Percentiles rank a stretch among this genome's conserved stretches.
phyloP scores from a whole-genome alignment of 1,139 yeast species.

The Spathaspora jeffriesii region DNA sequence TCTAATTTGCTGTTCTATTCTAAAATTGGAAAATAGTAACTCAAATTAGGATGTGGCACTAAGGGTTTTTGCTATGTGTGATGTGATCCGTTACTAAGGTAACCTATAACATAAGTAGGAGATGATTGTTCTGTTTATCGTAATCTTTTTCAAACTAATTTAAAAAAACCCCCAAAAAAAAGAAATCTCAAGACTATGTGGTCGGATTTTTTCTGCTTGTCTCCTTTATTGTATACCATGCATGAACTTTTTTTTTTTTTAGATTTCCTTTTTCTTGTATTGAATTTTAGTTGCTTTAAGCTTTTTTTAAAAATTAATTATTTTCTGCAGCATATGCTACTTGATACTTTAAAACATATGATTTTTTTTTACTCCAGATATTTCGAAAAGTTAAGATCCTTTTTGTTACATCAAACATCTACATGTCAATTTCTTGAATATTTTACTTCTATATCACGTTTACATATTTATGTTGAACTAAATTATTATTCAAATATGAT shows the following conservation, averaged over 20 bases:
- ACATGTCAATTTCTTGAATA: too few relatives aligned
- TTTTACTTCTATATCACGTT: too few relatives aligned
- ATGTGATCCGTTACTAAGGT: neutral
- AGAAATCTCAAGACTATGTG: neutral
- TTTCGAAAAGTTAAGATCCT: too few relatives aligned
- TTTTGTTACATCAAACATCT: too few relatives aligned
- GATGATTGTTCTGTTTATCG: neutral
- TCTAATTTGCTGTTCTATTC: neutral
- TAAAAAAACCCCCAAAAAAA: neutral
- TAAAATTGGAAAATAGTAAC: neutral
- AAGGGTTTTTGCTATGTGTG: neutral
- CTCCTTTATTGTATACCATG: neutral
- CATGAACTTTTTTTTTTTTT: neutral
- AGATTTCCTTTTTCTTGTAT: neutral
- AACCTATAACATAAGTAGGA: neutral
- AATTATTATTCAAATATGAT: too few relatives aligned
- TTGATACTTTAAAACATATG: conserved; percentile 1
- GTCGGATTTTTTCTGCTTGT: neutral
- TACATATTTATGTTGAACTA: too few relatives aligned
- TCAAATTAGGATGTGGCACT: neutral
- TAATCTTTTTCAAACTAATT: neutral
- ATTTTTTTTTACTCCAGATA: neutral
- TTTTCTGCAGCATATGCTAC: conserved; percentile 1
- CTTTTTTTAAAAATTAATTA: neutral
- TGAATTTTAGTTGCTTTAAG: neutral